Percentiles rank a stretch among this genome's conserved stretches.
These are phyloP conservation scores for Botrytis fragariae DNA, from an alignment of 2,329 filamentous ascomycete species.

Conservation along the genomic window DNA sequence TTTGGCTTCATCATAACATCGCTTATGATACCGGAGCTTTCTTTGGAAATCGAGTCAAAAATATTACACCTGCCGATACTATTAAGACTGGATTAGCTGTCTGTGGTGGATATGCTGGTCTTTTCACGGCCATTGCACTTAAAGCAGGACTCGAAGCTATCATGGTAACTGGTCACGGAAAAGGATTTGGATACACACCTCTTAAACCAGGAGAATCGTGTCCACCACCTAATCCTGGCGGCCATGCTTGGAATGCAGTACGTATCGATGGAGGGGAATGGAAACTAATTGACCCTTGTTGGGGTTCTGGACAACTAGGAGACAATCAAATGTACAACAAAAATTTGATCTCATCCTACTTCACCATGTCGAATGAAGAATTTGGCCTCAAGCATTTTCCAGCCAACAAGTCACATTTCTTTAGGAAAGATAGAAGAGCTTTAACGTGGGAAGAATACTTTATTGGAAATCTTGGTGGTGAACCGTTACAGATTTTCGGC, in stretches of 20 bases:
- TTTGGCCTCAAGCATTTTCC: conserved; percentile 85
- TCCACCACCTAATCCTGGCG: conserved; percentile 59
- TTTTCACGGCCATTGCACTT: conserved; percentile 75
- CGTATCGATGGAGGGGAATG: conserved; percentile 81
- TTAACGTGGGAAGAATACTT: conserved; percentile 82
- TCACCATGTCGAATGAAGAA: conserved; percentile 66
- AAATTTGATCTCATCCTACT: conserved; percentile 62
- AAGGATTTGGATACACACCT: conserved; percentile 72
- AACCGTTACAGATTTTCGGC: conserved; percentile 47
- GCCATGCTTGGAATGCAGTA: conserved; percentile 93
- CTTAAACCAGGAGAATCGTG: conserved; percentile 62
- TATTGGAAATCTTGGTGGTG: conserved; percentile 54
- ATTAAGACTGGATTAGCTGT: conserved; percentile 79
- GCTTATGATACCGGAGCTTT: conserved; percentile 79
- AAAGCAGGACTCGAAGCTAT: conserved; percentile 77
- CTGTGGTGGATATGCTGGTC: conserved; percentile 84
- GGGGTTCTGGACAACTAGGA: conserved; percentile 77
- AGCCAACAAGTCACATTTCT: conserved; percentile 63
- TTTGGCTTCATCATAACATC: conserved; percentile 94
- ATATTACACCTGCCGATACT: conserved; percentile 68
- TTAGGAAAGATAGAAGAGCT: conserved; percentile 66
- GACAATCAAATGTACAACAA: conserved; percentile 57
- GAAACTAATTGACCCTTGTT: conserved; percentile 90
- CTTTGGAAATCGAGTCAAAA: conserved; percentile 66
- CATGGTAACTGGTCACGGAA: conserved; percentile 76